phyloP scores from a whole-genome alignment of 495 filamentous ascomycete species.

The Tirmania nivea region DNA sequence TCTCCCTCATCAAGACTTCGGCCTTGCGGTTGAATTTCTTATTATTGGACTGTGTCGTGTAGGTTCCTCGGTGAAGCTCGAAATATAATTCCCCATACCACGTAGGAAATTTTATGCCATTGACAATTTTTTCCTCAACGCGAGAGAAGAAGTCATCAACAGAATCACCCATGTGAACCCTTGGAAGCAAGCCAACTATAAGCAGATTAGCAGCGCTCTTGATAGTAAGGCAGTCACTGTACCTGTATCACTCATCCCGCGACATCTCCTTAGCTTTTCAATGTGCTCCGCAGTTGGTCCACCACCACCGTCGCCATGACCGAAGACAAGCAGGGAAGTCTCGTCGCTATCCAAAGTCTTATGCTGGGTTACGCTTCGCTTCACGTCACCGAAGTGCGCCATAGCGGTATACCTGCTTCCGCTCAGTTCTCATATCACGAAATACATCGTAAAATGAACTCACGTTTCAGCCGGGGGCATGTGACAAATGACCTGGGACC shows the following conservation, averaged over 20 bases:
- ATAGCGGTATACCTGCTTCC: constrained; percentile 79
- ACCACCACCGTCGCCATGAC: constrained; percentile 88
- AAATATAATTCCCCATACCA: constrained; percentile 99
- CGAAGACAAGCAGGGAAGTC: constrained; percentile 75
- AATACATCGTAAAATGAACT: constrained; percentile 55
- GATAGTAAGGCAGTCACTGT: no score
- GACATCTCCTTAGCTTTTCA: constrained; percentile 86
- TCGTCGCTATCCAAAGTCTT: constrained; percentile 84
- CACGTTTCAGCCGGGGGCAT: constrained; percentile 79
- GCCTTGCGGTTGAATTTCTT: constrained; percentile 79
- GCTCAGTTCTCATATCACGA: constrained; percentile 68
- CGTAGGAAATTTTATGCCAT: constrained; percentile 63
- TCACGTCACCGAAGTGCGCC: constrained; percentile 90
- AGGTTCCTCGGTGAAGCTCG: constrained; percentile 86
- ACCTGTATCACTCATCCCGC: constrained; percentile 65
- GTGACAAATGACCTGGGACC: constrained; percentile 88
- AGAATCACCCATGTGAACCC: constrained; percentile 64
- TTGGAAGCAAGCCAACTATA: background rate
- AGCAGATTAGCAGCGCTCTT: background rate
- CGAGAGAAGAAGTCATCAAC: constrained; percentile 92
- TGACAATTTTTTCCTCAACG: constrained; percentile 47
- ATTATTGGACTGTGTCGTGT: constrained; percentile 93
- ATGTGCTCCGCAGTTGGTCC: constrained; percentile 85
- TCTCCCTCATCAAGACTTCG: constrained; percentile 62
- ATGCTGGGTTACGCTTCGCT: constrained; percentile 71